Base-by-base conservation (phyloP, 2,329 filamentous ascomycete genomes). In the Samsoniella hepiali region DNA sequence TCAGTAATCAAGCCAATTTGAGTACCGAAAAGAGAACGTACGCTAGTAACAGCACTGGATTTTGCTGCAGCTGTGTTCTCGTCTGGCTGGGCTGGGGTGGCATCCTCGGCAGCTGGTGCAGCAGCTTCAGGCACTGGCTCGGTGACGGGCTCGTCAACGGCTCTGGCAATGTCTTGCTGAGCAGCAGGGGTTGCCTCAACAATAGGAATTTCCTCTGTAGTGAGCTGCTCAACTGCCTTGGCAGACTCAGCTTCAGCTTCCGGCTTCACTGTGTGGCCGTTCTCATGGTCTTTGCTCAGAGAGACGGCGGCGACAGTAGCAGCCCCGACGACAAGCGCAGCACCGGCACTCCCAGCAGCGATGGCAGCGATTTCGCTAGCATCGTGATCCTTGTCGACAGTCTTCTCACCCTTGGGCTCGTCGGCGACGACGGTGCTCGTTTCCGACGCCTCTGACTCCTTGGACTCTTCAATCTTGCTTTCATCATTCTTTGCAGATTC, bases 401-500 rank as follows among this genome's bases (percentile, higher is more conserved):
- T 3, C 29, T 60, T 49, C 50, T 50, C 63, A 44, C 38, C 49
- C 57, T 61, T 60, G 57, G 49, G 40, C 51, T 60, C 63, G 1
- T 58, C 62, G 44, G 55, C 55, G n/a, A 63, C 62, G 17, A 59
- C 56, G 38, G 62, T 58, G 47, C 55, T 63, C 22, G 49, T 58
- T 44, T 59, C 62, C 22, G 56, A 58, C 40, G 54, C 29, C 45
- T 58, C 61, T 45, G 61, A 40, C 55, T 58, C 61, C 47, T 63
- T 58, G 47, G 61, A 54, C 56, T 60, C 63, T 53, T 64, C 56
- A 32, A 49, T 17, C 42, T 60, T 29, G 13, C 17, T 3, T 29
- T 53, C 44, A 36, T 57, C 53, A 49, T 57, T 59, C 58, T 50
- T 38, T 53, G 38, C 45, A 56, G 58, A 27, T 47, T 58, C 58